phyloP scores from a whole-genome alignment of 1,139 yeast species.

The Yamadazyma sp. region DNA sequence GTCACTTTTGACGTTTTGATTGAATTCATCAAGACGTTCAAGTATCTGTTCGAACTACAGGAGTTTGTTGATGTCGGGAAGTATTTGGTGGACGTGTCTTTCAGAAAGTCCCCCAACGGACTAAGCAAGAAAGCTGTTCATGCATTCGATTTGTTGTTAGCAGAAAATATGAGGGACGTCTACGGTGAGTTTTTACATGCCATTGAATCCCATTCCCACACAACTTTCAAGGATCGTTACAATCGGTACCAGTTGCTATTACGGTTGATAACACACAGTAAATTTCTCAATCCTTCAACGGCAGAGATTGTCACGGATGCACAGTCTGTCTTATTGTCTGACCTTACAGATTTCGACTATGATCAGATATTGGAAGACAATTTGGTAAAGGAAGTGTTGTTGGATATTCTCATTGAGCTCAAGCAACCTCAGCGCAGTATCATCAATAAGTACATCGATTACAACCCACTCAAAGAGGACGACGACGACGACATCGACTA shows the following conservation, averaged over 20 bases:
- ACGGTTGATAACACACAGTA: constrained; percentile 9
- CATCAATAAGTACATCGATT: constrained; percentile 45
- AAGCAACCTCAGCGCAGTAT: constrained; percentile 10
- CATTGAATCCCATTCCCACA: constrained; percentile 8
- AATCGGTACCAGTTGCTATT: constrained; percentile 11
- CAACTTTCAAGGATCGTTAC: constrained; percentile 2
- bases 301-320: not conserved
- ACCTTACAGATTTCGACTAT: constrained; percentile 41
- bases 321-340: not conserved
- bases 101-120: constrained; percentile 35
- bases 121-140: constrained; percentile 54
- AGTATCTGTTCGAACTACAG: constrained; percentile 41
- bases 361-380: constrained; percentile 37
- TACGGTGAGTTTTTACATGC: constrained; percentile 8
- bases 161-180: constrained; percentile 3
- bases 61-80: constrained; percentile 41
- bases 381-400: constrained; percentile 46
- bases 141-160: constrained; percentile 52
- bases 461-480: constrained; percentile 55
- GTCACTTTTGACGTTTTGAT: constrained; percentile 56
- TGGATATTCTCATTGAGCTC: constrained; percentile 41
- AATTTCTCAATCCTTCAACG: not conserved
- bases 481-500: constrained; percentile 39
- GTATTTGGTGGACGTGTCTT: constrained; percentile 40
- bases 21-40: constrained; percentile 58